These are phyloP conservation scores for Nothopassalora personata DNA, from an alignment of 2,329 filamentous ascomycete species.

Conservation along the genomic window DNA sequence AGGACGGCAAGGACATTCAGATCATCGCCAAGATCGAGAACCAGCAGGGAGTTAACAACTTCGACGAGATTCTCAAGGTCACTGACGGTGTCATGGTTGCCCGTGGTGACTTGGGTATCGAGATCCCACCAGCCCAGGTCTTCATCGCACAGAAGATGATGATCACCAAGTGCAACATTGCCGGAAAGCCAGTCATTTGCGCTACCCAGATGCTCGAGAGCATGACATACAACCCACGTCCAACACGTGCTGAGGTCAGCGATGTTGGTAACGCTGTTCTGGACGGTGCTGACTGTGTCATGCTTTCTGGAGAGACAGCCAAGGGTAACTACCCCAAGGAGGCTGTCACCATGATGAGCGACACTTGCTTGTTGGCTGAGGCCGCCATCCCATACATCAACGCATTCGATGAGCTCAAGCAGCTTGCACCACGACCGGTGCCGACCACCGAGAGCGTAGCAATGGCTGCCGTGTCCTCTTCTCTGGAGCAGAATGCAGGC, in stretches of 20 bases:
- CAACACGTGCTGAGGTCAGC: constrained; percentile 95
- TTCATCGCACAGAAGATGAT: constrained; percentile 99
- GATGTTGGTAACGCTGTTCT: constrained; percentile 98
- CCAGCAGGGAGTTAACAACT: constrained; percentile 99
- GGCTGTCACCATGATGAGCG: constrained; percentile 95
- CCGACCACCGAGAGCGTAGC: constrained; percentile 88
- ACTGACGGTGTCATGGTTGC: constrained; percentile 99
- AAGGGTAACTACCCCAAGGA: constrained; percentile 93
- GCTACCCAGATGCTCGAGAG: constrained; percentile 99
- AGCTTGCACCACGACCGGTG: constrained; percentile 74
- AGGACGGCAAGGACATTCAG: constrained; percentile 92
- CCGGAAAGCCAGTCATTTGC: constrained; percentile 97
- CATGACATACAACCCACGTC: constrained; percentile 99
- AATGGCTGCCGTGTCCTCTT: constrained; percentile 94
- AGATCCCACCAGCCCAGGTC: constrained; percentile 96
- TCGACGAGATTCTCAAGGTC: constrained; percentile 89
- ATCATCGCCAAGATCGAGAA: constrained; percentile 99
- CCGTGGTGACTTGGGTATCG: constrained; percentile 95
- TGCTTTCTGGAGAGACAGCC: constrained; percentile 98
- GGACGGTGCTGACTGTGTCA: constrained; percentile 97
- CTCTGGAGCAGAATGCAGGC: constrained; percentile 91
- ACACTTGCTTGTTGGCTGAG: constrained; percentile 93
- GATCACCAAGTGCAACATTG: constrained; percentile 99
- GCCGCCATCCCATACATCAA: constrained; percentile 95
- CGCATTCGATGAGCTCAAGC: constrained; percentile 92